phyloP scores from a whole-genome alignment of 2,329 filamentous ascomycete genomes.

The Aspergillus sp. region DNA sequence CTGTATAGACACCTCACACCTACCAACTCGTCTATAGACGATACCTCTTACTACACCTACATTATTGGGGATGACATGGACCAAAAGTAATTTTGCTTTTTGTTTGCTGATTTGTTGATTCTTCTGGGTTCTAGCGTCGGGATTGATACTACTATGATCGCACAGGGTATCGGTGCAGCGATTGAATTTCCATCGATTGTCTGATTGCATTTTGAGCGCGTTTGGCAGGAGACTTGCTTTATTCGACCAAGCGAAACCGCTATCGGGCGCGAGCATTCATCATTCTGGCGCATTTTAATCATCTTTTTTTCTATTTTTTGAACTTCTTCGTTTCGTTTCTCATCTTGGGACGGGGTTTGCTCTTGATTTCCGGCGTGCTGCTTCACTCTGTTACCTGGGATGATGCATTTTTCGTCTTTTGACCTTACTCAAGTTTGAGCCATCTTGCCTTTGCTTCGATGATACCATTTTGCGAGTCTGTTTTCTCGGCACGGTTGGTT shows the following conservation, averaged over 20 bases:
- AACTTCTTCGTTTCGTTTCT: slow-evolving; percentile 10
- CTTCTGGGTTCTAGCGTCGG: neutral
- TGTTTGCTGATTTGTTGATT: neutral
- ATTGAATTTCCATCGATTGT: slow-evolving; percentile 10
- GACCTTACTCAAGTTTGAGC: slow-evolving; percentile 15
- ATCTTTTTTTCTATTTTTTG: slow-evolving; percentile 7
- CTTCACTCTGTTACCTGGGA: slow-evolving; percentile 17
- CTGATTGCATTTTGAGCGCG: slow-evolving; percentile 32
- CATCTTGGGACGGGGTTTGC: slow-evolving; percentile 20
- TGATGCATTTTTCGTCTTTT: slow-evolving; percentile 14
- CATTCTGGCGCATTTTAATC: slow-evolving; percentile 16
- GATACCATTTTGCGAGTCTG: slow-evolving; percentile 33
- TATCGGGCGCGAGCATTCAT: slow-evolving; percentile 12
- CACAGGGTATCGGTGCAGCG: slow-evolving; percentile 1
- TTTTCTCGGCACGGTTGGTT: slow-evolving; percentile 11
- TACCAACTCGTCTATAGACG: slow-evolving; percentile 3
- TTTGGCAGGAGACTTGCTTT: slow-evolving; percentile 28
- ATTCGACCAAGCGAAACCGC: slow-evolving; percentile 16
- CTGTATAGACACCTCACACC: slow-evolving; percentile 1
- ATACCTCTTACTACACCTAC: too few species aligned
- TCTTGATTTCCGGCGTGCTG: slow-evolving; percentile 11
- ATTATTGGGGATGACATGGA: neutral
- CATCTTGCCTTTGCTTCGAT: slow-evolving; percentile 25
- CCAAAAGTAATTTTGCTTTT: slow-evolving; percentile 8
- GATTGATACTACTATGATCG: slow-evolving; percentile 1